Conservation (phyloP, 2,329 filamentous ascomycete genomes). For the Trichoderma simmonsii region DNA sequence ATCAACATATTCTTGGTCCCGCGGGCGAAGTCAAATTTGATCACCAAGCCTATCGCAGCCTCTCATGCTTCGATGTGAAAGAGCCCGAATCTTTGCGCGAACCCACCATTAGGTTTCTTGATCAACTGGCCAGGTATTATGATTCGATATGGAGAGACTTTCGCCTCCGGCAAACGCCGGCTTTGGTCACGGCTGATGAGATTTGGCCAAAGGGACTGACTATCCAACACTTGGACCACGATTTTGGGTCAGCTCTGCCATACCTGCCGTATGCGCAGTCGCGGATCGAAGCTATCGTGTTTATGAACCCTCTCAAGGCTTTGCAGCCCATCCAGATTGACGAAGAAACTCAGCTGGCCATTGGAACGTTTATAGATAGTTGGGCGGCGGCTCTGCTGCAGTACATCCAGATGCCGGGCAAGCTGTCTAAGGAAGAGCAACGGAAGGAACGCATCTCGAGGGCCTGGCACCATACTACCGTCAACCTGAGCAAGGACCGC, state of each 20-base stretch:
- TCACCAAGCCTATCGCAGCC: not conserved
- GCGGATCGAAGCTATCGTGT: not conserved
- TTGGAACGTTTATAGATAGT: not conserved
- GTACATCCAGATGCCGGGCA: not conserved
- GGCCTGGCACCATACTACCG: conserved; percentile 5
- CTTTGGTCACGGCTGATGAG: not conserved
- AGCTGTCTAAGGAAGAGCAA: not conserved
- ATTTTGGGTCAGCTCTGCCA: not conserved
- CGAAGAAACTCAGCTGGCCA: not conserved
- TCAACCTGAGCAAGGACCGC: not conserved
- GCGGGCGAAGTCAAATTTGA: not conserved
- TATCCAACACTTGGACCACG: not conserved
- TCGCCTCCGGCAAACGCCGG: not conserved
- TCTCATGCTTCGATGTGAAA: not conserved
- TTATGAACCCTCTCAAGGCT: not conserved
- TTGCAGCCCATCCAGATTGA: not conserved
- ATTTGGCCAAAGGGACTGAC: conserved; percentile 9
- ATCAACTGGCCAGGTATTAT: not conserved
- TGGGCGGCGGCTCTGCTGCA: conserved; percentile 4
- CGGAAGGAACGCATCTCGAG: not conserved
- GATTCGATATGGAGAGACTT: not conserved
- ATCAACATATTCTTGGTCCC: not conserved
- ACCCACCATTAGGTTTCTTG: conserved; percentile 1
- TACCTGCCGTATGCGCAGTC: not conserved
- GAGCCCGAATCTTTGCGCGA: not conserved